These are phyloP conservation scores for Suillus spraguei DNA, from an alignment of 768 basidiomycete genomes.

Conservation along the genomic window DNA sequence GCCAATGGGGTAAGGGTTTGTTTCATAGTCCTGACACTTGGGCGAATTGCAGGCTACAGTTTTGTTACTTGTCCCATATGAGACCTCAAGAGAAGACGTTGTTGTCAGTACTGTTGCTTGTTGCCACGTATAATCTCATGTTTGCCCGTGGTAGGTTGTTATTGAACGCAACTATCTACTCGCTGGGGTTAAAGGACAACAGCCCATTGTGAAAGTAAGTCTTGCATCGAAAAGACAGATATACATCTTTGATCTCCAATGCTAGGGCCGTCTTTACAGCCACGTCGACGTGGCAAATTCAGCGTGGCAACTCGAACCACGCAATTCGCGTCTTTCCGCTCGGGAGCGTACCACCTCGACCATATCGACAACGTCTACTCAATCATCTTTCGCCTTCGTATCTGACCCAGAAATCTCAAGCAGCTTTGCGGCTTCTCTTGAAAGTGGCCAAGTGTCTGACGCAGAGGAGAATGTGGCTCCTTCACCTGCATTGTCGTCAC, in stretches of 20 bases:
- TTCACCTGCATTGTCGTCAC: conserved; percentile 66
- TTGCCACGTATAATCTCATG: conserved; percentile 6
- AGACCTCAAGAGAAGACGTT: conserved; percentile 71
- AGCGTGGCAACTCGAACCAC: conserved; percentile 81
- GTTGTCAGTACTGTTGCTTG: conserved; percentile 45
- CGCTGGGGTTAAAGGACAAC: conserved; percentile 70
- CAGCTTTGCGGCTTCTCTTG: conserved; percentile 81
- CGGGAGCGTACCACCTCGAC: conserved; percentile 79
- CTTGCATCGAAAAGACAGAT: conserved; percentile 9
- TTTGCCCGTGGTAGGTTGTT: conserved; percentile 51
- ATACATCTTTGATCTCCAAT: conserved; percentile 1
- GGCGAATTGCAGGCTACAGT: conserved; percentile 63
- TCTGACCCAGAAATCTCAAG: conserved; percentile 87
- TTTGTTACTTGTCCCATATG: conserved; percentile 71
- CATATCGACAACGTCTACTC: conserved; percentile 73
- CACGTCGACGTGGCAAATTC: conserved; percentile 66
- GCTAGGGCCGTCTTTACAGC: conserved; percentile 74
- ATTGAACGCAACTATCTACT: conserved; percentile 74
- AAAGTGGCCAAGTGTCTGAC: conserved; percentile 73
- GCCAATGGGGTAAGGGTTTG: conserved; percentile 17
- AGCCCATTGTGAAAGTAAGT: conserved; percentile 73
- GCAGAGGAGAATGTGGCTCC: conserved; percentile 58
- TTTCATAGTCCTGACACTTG: conserved; percentile 22
- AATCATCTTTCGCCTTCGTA: conserved; percentile 79
- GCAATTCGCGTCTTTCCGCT: conserved; percentile 41